Evolutionary conservation across 1,284 basidiomycete genomes (phyloP), one percentile per base, ranked within the genome.

Genomic region (Ganoderma resinaceum): DNA sequence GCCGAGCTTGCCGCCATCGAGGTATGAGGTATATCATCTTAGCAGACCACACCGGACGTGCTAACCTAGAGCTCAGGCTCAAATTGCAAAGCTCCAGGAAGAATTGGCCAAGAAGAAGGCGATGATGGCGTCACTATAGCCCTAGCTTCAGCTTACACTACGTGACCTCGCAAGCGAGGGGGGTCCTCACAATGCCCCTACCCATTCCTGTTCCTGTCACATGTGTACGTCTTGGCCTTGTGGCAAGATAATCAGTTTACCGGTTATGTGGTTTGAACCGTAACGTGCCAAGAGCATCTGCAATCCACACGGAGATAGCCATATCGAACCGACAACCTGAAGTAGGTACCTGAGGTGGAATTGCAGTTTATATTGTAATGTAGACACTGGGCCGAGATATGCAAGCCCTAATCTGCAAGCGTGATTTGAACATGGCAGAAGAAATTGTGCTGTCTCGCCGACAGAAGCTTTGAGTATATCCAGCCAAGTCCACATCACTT

Each of bases 401-500:
- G 14, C 35, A 38, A 8, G 37, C 37, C 9, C 9, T 35, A 35
- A 35, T 38, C 9, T 12, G 37, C 9, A 11, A 38, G 37, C 37
- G 14, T 38, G 37, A 38, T 11, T 38, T 38, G 9, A 12, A 38
- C 37, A 12, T 12, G 9, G 14, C 14, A 38, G n/a, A n/a, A n/a
- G n/a, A 38, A 38, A 9, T 38, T 12, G 2, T 8, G 37, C 37
- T 7, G 14, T 38, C 37, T 38, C 9, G 37, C 6, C 9, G 37
- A 12, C 37, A n/a, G n/a, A n/a, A n/a, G n/a, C n/a, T n/a, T 18
- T 42, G 40, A 42, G 40, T n/a, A n/a, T n/a, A n/a, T 18, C 40
- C 9, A 43, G 20, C 20, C 6, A 49, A n/a, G 16, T 9, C 29
- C 7, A 14, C 12, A 38, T 58, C 49, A 66, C 65, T 69, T 70